Conservation (phyloP, 805 yeast genomes). For the Kurtzmaniella fragi region DNA sequence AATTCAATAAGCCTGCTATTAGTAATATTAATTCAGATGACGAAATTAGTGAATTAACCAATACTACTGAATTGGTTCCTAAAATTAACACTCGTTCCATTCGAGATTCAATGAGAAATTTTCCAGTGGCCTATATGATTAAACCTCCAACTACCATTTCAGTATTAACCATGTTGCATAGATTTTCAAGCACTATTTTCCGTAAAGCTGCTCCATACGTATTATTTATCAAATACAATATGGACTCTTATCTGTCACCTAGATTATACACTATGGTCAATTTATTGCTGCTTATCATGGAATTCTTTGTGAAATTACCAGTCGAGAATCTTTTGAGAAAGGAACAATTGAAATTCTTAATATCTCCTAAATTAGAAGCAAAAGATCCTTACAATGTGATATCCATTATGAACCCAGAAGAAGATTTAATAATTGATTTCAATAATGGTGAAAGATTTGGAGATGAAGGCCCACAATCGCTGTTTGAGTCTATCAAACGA, state of each 20-base stretch:
- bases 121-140: constrained; percentile 53
- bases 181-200: constrained; percentile 56
- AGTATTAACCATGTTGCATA: constrained; percentile 52
- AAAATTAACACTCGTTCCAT: constrained; percentile 53
- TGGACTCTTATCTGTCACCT: constrained; percentile 65
- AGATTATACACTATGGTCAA: constrained; percentile 52
- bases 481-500: constrained; percentile 30
- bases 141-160: constrained; percentile 46
- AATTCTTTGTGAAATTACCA: constrained; percentile 75
- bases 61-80: neutral
- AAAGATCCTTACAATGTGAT: constrained; percentile 33
- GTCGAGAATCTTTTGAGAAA: constrained; percentile 81
- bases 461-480: constrained; percentile 26
- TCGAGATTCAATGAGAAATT: constrained; percentile 55
- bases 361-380: constrained; percentile 30
- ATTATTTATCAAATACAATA: constrained; percentile 52
- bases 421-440: constrained; percentile 53
- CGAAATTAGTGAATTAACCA: neutral
- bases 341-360: constrained; percentile 68
- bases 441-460: constrained; percentile 44
- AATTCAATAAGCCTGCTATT: constrained; percentile 34
- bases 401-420: constrained; percentile 40
- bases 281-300: constrained; percentile 57
- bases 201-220: constrained; percentile 63
- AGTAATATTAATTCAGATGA: constrained; percentile 1